These are phyloP conservation scores for Mucor piriformis DNA, from an alignment of 371 early-diverging fungal species.

Conservation along the genomic window DNA sequence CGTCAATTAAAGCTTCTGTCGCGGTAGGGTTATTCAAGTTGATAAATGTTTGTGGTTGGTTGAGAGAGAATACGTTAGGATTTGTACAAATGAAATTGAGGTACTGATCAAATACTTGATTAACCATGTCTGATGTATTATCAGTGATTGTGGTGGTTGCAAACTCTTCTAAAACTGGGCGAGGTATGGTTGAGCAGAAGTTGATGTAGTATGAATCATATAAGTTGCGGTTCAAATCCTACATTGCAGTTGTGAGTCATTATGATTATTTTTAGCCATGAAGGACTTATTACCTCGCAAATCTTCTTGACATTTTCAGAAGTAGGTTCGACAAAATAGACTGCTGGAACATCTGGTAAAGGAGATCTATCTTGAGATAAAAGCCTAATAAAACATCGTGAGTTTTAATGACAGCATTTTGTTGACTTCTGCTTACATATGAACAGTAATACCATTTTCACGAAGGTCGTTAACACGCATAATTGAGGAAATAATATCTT, in stretches of 20 bases:
- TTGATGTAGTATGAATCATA: constrained; percentile 97
- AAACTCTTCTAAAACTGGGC: constrained; percentile 92
- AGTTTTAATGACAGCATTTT: not conserved
- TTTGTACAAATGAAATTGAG: constrained; percentile 93
- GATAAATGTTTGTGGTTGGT: constrained; percentile 80
- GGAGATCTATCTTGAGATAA: constrained; percentile 82
- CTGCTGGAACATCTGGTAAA: constrained; percentile 95
- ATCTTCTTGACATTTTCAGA: constrained; percentile 82
- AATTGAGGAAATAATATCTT: constrained; percentile 96
- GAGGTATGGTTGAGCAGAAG: constrained; percentile 87
- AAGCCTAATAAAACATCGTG: constrained; percentile 45
- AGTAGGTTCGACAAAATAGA: constrained; percentile 97
- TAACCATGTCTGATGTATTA: constrained; percentile 74
- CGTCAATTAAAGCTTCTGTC: constrained; percentile 80
- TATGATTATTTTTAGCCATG: not conserved
- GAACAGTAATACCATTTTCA: constrained; percentile 97
- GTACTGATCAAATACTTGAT: constrained; percentile 97
- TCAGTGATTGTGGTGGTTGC: constrained; percentile 78
- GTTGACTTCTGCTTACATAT: constrained; percentile 71
- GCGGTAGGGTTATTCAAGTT: constrained; percentile 79
- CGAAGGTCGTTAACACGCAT: constrained; percentile 97
- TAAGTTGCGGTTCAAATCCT: constrained; percentile 89
- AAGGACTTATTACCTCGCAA: constrained; percentile 59
- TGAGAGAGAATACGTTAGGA: constrained; percentile 93
- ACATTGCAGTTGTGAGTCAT: not conserved